Base-by-base conservation (phyloP, 2,329 filamentous ascomycete genomes). In the Elsinoe perseae region DNA sequence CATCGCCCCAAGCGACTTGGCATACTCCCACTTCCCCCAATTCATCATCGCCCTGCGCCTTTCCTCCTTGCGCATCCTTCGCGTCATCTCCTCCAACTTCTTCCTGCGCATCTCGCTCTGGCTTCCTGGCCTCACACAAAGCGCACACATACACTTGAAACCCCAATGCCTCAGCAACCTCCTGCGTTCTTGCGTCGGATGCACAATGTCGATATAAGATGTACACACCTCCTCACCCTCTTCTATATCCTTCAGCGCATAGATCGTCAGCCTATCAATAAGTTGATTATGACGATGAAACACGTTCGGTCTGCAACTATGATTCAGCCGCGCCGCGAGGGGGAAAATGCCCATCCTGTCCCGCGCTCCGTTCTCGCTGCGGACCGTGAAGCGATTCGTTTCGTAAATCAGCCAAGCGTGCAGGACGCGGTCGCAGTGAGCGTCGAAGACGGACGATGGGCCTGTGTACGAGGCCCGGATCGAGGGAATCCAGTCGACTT, bases 61-160 rank as follows among this genome's bases (percentile, higher is more conserved):
- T 18, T 58, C 59, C 23, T 52, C 53, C 46, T 30, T 43, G 32
- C 52, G 52, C 44, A 58, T 57, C 23, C 7, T 5, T 2, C 42
- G 18, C 42, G 54, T 54, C 14, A 59, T 42, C 27, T 58, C 42
- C 25, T 44, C 50, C n/a, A 62, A 32, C 21, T 42, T 50, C 40
- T 32, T 34, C 27, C 62, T 56, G 4, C 60, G 57, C 14, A 8
- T 4, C 9, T 60, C 57, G 18, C 23, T 32, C 14, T 10, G 10
- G 3, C 54, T 57, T 12, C 62, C 61, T 2, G 50, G 18, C 21
- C 64, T 61, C 7, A 44, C 28, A 59, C 67, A 69, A 5, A 62
- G 61, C 5, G 27, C 21, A 36, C 67, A 69, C 1, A 57, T 40
- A 58, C 67, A 68, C 18, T 53, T 61, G 60, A 69, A 68, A 21